A percentile compares a stretch with the other conserved stretches of the same genome.
phyloP scores from a whole-genome alignment of 768 basidiomycete species.

The Psilocybe cyanescens region DNA sequence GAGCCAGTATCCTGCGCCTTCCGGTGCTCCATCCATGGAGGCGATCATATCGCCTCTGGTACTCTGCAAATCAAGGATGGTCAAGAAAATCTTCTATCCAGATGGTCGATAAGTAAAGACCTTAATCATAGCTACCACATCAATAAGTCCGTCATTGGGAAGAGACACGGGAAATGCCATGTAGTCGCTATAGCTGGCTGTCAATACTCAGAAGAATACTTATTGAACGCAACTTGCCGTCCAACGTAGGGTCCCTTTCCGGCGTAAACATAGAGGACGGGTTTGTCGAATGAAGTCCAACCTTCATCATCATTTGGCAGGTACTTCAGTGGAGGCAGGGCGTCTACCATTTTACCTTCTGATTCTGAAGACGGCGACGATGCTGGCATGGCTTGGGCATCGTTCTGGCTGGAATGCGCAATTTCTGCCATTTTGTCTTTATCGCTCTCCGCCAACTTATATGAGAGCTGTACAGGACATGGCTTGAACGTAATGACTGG shows the following conservation, averaged over 20 bases:
- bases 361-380: conserved; percentile 4
- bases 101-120: conserved; percentile 35
- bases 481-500: conserved; percentile 62
- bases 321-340: conserved; percentile 52
- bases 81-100: background rate
- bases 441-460: conserved; percentile 71
- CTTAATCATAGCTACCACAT: conserved; percentile 65
- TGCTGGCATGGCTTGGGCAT: conserved; percentile 10
- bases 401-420: conserved; percentile 42
- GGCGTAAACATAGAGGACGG: conserved; percentile 71
- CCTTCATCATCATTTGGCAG: conserved; percentile 49
- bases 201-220: background rate
- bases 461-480: conserved; percentile 73
- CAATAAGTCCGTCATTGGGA: conserved; percentile 80
- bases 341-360: conserved; percentile 19
- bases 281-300: conserved; percentile 76
- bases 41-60: conserved; percentile 54
- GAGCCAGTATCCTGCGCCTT: conserved; percentile 66
- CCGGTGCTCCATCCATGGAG: conserved; percentile 62
- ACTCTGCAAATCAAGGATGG: conserved; percentile 33
- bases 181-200: conserved; percentile 50
- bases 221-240: conserved; percentile 41
- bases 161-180: conserved; percentile 86
- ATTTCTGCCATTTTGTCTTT: conserved; percentile 70
- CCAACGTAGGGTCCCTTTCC: conserved; percentile 82